These are phyloP conservation scores for Hemileia vastatrix DNA, from an alignment of 1,284 basidiomycete species.

Conservation along the genomic window DNA sequence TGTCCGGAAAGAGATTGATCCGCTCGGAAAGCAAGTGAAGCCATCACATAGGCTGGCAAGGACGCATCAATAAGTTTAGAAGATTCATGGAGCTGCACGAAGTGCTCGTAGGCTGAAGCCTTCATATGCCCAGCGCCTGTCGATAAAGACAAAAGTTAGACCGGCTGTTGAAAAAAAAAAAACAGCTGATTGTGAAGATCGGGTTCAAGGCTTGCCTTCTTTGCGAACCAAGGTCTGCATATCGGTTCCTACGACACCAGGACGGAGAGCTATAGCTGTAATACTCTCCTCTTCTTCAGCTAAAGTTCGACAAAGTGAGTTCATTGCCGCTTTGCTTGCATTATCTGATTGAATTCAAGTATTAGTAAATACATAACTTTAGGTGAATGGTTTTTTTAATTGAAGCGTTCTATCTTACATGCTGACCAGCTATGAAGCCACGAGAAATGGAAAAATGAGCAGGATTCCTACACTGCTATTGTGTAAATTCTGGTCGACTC, in stretches of 20 bases:
- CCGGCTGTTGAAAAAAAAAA: no score
- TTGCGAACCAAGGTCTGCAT: conserved; percentile 1
- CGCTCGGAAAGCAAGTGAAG: neutral
- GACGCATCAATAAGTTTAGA: conserved; percentile 1
- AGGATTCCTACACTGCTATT: no score
- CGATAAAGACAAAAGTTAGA: no score
- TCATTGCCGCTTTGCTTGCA: conserved; percentile 21
- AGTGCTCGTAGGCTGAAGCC: conserved; percentile 2
- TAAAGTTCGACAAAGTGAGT: conserved; percentile 17
- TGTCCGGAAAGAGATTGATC: neutral
- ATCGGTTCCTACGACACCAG: conserved; percentile 19
- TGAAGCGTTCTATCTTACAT: no score
- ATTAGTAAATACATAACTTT: neutral
- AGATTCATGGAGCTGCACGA: neutral
- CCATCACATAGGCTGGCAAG: conserved; percentile 10
- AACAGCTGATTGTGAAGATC: neutral
- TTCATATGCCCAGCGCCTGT: no score
- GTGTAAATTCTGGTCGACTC: neutral
- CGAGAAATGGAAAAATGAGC: neutral
- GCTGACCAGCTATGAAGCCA: no score
- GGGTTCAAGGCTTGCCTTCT: neutral
- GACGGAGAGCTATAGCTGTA: conserved; percentile 10
- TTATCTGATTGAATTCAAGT: conserved; percentile 1
- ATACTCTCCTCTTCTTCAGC: conserved; percentile 12
- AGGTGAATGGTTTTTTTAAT: no score